These are phyloP conservation scores for Alternaria angustiovoidea DNA, from an alignment of 2,329 filamentous ascomycete species.

Conservation along the genomic window DNA sequence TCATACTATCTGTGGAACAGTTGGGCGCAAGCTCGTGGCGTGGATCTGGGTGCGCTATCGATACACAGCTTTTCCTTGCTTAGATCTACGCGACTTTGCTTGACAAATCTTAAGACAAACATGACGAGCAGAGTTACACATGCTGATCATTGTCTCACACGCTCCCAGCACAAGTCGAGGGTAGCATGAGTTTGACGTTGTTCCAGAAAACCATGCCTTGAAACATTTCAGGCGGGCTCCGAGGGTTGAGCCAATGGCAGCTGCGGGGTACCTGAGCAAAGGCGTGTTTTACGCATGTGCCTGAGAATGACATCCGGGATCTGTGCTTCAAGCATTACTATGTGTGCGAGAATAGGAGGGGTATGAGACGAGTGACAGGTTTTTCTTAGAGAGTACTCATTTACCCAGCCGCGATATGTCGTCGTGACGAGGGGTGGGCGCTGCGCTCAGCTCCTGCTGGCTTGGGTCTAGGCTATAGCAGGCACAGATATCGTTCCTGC, in stretches of 20 bases:
- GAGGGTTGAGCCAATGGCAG: constrained; percentile 4
- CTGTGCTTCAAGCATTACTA: not conserved
- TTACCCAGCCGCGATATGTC: not conserved
- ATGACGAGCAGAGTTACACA: not conserved
- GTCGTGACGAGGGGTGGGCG: not conserved
- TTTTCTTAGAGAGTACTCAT: not conserved
- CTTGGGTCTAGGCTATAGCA: not conserved
- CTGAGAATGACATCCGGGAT: not conserved
- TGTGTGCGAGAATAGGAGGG: not conserved
- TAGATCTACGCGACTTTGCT: not conserved
- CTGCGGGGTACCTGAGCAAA: constrained; percentile 10
- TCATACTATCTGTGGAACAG: not conserved
- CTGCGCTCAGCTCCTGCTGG: not conserved
- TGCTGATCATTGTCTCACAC: not conserved
- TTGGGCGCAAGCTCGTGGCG: constrained; percentile 3
- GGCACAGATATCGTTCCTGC: constrained; percentile 1
- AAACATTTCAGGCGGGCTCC: not conserved
- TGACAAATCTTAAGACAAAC: not conserved
- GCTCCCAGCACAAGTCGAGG: not conserved
- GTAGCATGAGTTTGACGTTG: constrained; percentile 3
- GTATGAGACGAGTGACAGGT: constrained; percentile 3
- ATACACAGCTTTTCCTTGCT: constrained; percentile 5
- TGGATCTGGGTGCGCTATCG: constrained; percentile 1
- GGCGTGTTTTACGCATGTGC: not conserved
- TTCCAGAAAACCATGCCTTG: constrained; percentile 2